Evolutionary conservation across 1,284 basidiomycete species (phyloP).

Genomic region (Leccinum glutinopallens): DNA sequence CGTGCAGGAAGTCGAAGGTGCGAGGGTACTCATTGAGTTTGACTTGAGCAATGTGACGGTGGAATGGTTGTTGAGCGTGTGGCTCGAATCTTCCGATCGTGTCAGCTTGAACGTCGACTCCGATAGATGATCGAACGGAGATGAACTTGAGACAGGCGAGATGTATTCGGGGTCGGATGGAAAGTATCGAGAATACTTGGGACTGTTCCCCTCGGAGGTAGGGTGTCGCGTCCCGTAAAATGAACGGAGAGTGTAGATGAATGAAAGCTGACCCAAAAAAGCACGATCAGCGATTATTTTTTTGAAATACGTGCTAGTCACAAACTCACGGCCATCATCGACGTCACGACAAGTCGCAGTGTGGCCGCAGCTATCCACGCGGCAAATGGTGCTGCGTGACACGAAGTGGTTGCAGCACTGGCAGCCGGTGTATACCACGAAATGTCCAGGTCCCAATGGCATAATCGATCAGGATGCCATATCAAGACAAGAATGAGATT

Average conservation of each 20-base stretch:
- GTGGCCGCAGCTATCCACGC: slow-evolving; percentile 55
- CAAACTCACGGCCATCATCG: slow-evolving; percentile 49
- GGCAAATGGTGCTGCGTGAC: slow-evolving; percentile 45
- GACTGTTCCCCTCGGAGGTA: slow-evolving; percentile 5
- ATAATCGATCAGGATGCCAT: slow-evolving; percentile 48
- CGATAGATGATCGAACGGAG: slow-evolving; percentile 16
- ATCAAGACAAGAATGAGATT: slow-evolving; percentile 56
- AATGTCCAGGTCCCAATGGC: slow-evolving; percentile 63
- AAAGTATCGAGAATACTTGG: slow-evolving; percentile 24
- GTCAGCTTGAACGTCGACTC: slow-evolving; percentile 20
- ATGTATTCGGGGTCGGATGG: slow-evolving; percentile 28
- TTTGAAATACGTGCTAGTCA: not conserved
- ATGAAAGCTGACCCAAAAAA: slow-evolving; percentile 37
- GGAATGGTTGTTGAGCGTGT: slow-evolving; percentile 25
- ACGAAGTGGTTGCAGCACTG: slow-evolving; percentile 28
- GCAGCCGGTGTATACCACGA: slow-evolving; percentile 51
- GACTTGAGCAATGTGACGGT: slow-evolving; percentile 29
- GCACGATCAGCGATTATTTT: slow-evolving; percentile 13
- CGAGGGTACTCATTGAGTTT: slow-evolving; percentile 33
- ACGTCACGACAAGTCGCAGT: slow-evolving; percentile 54
- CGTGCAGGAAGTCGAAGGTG: slow-evolving; percentile 30
- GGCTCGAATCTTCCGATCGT: slow-evolving; percentile 27
- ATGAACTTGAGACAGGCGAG: slow-evolving; percentile 24
- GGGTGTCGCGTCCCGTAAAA: slow-evolving; percentile 27
- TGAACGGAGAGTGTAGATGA: slow-evolving; percentile 30